Conservation (phyloP, 2,329 filamentous ascomycete species). For the Tolypocladium tropicale region DNA sequence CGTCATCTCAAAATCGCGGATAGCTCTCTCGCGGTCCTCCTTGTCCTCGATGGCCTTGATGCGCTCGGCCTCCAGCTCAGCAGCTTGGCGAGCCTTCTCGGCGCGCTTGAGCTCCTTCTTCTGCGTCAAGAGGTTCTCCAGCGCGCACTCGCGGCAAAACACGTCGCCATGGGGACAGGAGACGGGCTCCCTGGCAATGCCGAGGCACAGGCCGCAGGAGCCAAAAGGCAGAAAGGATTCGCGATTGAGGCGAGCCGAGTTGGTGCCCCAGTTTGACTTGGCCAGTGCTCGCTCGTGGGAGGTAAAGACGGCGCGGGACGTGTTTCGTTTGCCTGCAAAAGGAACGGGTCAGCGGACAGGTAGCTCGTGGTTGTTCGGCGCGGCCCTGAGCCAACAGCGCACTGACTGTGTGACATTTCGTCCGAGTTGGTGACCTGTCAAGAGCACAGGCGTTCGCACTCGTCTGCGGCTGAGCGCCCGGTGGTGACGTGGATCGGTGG, state of each 20-base stretch:
- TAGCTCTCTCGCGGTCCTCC: constrained; percentile 58
- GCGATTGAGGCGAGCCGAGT: constrained; percentile 72
- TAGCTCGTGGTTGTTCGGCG: background rate
- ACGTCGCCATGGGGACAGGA: constrained; percentile 78
- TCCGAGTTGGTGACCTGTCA: too few species aligned
- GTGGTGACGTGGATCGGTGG: background rate
- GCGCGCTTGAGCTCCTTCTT: constrained; percentile 81
- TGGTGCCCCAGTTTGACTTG: constrained; percentile 71
- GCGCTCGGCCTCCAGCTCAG: constrained; percentile 52
- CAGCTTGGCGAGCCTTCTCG: constrained; percentile 54
- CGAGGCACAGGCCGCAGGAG: constrained; percentile 78
- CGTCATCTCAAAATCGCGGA: constrained; percentile 75
- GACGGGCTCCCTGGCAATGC: constrained; percentile 71
- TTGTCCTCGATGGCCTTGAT: constrained; percentile 51
- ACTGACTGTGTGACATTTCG: constrained; percentile 41
- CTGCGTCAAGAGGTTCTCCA: constrained; percentile 83
- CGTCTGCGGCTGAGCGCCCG: background rate
- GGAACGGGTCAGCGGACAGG: background rate
- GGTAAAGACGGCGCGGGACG: constrained; percentile 86
- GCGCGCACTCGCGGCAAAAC: constrained; percentile 90
- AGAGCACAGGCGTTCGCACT: background rate
- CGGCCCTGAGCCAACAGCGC: background rate
- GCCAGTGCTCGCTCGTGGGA: constrained; percentile 79
- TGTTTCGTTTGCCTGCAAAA: constrained; percentile 67
- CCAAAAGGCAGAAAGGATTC: constrained; percentile 91